Percentiles rank a stretch among this genome's conserved stretches.
These are phyloP conservation scores for Tolypocladium inflatum DNA, from an alignment of 2,329 filamentous ascomycete genomes.

Conservation along the genomic window DNA sequence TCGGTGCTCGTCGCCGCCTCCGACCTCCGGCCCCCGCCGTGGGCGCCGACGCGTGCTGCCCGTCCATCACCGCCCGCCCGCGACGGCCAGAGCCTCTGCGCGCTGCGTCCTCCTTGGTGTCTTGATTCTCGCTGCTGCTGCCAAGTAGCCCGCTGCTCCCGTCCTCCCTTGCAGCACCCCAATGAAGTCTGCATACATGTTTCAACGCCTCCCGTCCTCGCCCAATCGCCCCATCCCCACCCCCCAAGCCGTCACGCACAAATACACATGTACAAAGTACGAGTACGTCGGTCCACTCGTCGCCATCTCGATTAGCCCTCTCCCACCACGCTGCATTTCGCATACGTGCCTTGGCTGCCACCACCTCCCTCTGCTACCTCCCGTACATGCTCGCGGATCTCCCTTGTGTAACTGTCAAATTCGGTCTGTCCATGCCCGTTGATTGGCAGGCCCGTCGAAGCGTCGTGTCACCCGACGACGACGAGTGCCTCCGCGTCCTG, in stretches of 20 bases:
- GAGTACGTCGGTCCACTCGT: neutral
- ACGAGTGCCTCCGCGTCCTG: neutral
- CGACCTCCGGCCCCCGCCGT: neutral
- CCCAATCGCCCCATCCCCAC: neutral
- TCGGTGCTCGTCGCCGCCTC: neutral
- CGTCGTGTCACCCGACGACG: neutral
- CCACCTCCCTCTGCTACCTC: neutral
- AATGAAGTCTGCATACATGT: neutral
- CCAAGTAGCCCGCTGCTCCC: neutral
- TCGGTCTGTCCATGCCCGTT: constrained; percentile 15
- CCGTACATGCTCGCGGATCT: neutral
- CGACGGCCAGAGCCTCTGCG: neutral
- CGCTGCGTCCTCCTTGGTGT: neutral
- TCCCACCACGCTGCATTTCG: neutral
- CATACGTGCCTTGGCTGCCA: neutral
- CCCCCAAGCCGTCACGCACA: neutral
- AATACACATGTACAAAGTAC: neutral
- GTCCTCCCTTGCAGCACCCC: neutral
- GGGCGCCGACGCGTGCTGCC: neutral
- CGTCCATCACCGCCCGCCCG: neutral
- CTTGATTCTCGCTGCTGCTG: neutral
- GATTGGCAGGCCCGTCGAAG: constrained; percentile 11
- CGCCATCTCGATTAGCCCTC: neutral
- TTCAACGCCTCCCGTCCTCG: neutral
- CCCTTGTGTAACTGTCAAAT: constrained; percentile 6